Percentiles rank a stretch among this genome's conserved stretches.
These are phyloP conservation scores for Steccherinum ochraceum DNA, from an alignment of 768 basidiomycete species.

Conservation along the genomic window DNA sequence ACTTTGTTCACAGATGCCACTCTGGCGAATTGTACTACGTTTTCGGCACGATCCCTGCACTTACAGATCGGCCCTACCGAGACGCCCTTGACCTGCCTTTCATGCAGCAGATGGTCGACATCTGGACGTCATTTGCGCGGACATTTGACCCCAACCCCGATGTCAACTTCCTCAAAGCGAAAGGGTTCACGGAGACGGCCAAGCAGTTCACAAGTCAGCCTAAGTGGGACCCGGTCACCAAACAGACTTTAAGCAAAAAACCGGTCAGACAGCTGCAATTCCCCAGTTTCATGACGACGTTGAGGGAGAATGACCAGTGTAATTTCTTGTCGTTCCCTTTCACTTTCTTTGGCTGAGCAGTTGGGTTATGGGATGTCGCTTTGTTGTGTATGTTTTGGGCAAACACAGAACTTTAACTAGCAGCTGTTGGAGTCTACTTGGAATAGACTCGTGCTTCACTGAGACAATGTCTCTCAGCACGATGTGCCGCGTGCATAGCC, in stretches of 20 bases:
- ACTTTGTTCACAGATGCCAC: constrained; percentile 20
- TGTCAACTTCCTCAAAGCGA: constrained; percentile 31
- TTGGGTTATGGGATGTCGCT: too few species aligned
- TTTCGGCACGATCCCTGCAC: constrained; percentile 29
- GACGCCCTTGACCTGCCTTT: constrained; percentile 40
- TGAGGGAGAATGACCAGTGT: constrained; percentile 34
- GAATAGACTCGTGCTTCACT: too few species aligned
- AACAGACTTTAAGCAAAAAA: constrained; percentile 14
- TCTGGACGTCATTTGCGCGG: constrained; percentile 42
- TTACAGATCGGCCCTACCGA: constrained; percentile 31
- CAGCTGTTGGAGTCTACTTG: too few species aligned
- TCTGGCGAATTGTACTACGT: constrained; percentile 27
- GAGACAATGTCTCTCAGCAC: too few species aligned
- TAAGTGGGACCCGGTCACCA: constrained; percentile 29
- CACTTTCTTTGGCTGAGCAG: background rate
- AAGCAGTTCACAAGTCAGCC: constrained; percentile 23
- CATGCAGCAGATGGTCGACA: constrained; percentile 36
- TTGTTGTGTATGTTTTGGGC: too few species aligned
- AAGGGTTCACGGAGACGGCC: constrained; percentile 34
- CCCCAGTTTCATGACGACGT: constrained; percentile 25
- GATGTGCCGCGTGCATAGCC: too few species aligned
- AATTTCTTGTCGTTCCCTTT: constrained; percentile 19
- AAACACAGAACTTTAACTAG: too few species aligned
- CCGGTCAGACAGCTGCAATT: constrained; percentile 30
- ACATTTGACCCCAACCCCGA: constrained; percentile 43